Base-by-base conservation (phyloP, 345 rosid species). In the Salix dunnii region DNA sequence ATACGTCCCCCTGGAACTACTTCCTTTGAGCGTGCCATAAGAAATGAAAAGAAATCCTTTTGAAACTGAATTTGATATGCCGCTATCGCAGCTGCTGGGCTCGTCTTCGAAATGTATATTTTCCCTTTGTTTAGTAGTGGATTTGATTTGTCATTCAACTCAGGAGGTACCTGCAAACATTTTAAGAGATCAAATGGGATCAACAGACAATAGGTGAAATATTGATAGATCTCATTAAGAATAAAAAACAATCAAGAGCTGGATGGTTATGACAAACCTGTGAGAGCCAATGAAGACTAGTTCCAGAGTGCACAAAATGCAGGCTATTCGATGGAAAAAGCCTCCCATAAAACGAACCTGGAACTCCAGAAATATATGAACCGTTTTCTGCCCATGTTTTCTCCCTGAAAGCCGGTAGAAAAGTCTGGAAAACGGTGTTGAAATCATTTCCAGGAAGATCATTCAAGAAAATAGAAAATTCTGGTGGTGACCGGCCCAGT, bases 281-380 rank as follows among this genome's bases (percentile, higher is more conserved):
- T 28, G 89, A 88, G 38, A 88, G 91, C 89, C 88, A 88, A 58
- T 88, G 87, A 20, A 86, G 87, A 73, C 84, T 83, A 25, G 77
- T 72, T 64, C 80, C 79, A 60, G 88, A 84, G 74, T 86, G 87
- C 42, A 88, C 83, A 69, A 88, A 78, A 67, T 82, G 85, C 68
- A 86, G 71, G 70, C 74, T 78, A 11, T 77, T 80, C 1, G 77
- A 67, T 7, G 85, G 88, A 73, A 88, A 88, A 62, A 86, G 87
- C 80, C 89, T 84, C 12, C 81, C 82, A 17, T 83, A 81, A 35
- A 82, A 86, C 40, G 91, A 82, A 7, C 89, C 89, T 9, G 89
- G 89, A 72, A 77, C 83, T 12, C 80, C 91, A 6, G 77, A 60
- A 33, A 84, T 13, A 31, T 20, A 84, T 3, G 48, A 42, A 35